Conservation (phyloP, 2,329 filamentous ascomycete species). For the Microsporum audouinii region DNA sequence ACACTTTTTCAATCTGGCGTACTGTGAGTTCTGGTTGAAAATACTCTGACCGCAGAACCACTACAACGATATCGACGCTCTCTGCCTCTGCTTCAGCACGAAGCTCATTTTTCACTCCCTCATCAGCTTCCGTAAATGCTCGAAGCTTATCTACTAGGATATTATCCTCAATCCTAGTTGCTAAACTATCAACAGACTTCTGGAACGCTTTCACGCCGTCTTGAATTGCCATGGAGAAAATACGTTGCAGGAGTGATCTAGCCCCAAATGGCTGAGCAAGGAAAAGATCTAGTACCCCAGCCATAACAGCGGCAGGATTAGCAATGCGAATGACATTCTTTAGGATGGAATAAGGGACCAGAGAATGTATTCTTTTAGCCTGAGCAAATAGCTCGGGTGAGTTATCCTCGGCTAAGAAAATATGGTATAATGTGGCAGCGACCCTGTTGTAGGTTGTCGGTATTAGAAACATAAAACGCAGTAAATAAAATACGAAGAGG, state of each 20-base stretch:
- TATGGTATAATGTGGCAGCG: constrained; percentile 88
- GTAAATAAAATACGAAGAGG: background rate
- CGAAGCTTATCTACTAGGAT: constrained; percentile 72
- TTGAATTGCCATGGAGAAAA: constrained; percentile 81
- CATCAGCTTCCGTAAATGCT: constrained; percentile 62
- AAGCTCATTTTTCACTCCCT: constrained; percentile 62
- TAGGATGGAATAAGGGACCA: constrained; percentile 82
- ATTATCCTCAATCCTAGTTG: constrained; percentile 66
- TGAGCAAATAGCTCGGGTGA: constrained; percentile 93
- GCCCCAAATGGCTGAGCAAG: constrained; percentile 88
- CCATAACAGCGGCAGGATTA: constrained; percentile 95
- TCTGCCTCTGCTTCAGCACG: constrained; percentile 62
- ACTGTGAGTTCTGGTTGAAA: constrained; percentile 59
- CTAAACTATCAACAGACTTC: constrained; percentile 68
- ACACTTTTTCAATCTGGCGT: constrained; percentile 70
- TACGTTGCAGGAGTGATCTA: constrained; percentile 80
- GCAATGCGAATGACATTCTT: constrained; percentile 97
- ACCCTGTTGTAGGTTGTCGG: constrained; percentile 40
- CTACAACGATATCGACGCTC: constrained; percentile 72
- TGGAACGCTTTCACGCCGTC: constrained; percentile 84
- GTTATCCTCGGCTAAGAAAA: constrained; percentile 96
- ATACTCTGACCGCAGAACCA: constrained; percentile 67
- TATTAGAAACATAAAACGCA: background rate
- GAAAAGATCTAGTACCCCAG: constrained; percentile 87
- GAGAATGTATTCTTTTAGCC: constrained; percentile 82